Percentiles rank a stretch among this genome's conserved stretches.
phyloP scores from a whole-genome alignment of 2,329 filamentous ascomycete genomes.

The Epichloe sibirici region DNA sequence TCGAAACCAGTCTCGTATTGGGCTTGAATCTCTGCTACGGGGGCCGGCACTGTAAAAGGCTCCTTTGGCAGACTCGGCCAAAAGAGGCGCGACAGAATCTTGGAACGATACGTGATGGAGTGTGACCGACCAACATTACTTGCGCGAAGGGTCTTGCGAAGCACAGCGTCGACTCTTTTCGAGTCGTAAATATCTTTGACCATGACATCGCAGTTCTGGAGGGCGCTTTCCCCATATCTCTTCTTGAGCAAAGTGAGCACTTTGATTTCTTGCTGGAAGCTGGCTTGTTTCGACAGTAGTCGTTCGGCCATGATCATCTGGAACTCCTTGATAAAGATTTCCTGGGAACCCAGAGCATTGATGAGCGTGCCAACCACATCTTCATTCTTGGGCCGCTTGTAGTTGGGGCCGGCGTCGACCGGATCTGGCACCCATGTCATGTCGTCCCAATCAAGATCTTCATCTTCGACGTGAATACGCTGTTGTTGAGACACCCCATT shows the following conservation, averaged over 20 bases:
- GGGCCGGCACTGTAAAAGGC: slow-evolving; percentile 49
- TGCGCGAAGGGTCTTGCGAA: slow-evolving; percentile 35
- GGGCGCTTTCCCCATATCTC: slow-evolving; percentile 69
- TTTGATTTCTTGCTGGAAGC: slow-evolving; percentile 68
- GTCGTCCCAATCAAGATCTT: slow-evolving; percentile 79
- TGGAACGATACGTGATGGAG: slow-evolving; percentile 50
- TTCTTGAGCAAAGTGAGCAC: slow-evolving; percentile 80
- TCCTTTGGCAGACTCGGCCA: slow-evolving; percentile 76
- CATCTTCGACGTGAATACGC: slow-evolving; percentile 42
- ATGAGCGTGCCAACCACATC: slow-evolving; percentile 90
- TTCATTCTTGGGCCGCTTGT: slow-evolving; percentile 75
- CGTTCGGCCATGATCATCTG: slow-evolving; percentile 81
- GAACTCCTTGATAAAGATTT: slow-evolving; percentile 89
- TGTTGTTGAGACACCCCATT: slow-evolving; percentile 45
- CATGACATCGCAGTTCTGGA: slow-evolving; percentile 97
- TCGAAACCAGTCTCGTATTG: slow-evolving; percentile 68
- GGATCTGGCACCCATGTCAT: slow-evolving; percentile 90
- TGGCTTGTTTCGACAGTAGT: slow-evolving; percentile 51
- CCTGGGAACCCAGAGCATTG: slow-evolving; percentile 75
- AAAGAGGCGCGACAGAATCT: slow-evolving; percentile 84
- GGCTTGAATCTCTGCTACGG: slow-evolving; percentile 48
- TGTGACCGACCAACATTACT: slow-evolving; percentile 8
- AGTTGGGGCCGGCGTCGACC: slow-evolving; percentile 83
- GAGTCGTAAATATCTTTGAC: slow-evolving; percentile 85
- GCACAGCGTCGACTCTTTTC: slow-evolving; percentile 54